A percentile compares a stretch with the other conserved stretches of the same genome.
Evolutionary conservation across 805 yeast genomes (phyloP).

Genomic region (Teunomyces atbi): DNA sequence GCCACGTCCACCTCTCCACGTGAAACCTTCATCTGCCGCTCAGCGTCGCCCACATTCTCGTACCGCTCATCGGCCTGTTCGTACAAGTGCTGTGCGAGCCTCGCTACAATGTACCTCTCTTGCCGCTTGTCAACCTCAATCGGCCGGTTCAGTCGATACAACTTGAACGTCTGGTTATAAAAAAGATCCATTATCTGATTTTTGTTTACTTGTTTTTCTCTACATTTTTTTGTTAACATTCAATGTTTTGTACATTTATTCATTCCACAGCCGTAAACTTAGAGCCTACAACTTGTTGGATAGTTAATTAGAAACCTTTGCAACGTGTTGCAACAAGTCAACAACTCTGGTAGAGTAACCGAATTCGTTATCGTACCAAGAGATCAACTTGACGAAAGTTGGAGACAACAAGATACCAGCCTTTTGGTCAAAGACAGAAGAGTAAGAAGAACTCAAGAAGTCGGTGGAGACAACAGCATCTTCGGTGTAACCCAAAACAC

Average conservation of each 20-base stretch:
- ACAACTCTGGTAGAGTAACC: constrained; percentile 39
- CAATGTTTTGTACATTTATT: neutral
- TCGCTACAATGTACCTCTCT: constrained; percentile 5
- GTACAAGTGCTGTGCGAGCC: constrained; percentile 7
- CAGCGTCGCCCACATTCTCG: constrained; percentile 6
- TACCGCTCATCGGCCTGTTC: constrained; percentile 9
- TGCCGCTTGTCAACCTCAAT: constrained; percentile 4
- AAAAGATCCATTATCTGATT: constrained; percentile 9
- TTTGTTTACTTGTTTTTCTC: neutral
- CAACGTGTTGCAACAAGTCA: constrained; percentile 33
- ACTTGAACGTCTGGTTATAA: constrained; percentile 14
- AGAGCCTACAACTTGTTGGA: constrained; percentile 9
- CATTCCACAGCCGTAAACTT: constrained; percentile 7
- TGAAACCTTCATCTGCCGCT: constrained; percentile 4
- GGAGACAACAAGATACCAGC: constrained; percentile 38
- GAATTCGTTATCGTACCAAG: constrained; percentile 38
- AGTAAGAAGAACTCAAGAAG: constrained; percentile 28
- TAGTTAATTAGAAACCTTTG: constrained; percentile 20
- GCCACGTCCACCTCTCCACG: neutral
- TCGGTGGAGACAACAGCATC: constrained; percentile 36
- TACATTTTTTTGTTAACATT: neutral
- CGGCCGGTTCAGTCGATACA: constrained; percentile 11
- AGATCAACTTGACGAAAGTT: constrained; percentile 33
- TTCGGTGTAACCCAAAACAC: constrained; percentile 35
- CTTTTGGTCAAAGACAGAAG: constrained; percentile 32